Base-by-base conservation (phyloP, 2,329 filamentous ascomycete species). In the Sclerotinia trifoliorum region DNA sequence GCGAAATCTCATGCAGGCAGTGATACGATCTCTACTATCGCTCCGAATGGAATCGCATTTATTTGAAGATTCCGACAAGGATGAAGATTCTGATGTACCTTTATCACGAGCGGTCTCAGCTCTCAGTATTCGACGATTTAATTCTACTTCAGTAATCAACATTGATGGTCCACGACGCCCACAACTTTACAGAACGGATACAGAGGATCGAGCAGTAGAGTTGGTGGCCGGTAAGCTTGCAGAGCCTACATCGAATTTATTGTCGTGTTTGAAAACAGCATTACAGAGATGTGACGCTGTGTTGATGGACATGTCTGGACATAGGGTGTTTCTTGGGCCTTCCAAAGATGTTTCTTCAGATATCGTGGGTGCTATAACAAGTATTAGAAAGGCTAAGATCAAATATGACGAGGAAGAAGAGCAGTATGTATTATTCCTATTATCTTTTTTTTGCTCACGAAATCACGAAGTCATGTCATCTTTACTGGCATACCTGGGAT, bases 1-100 rank as follows among this genome's bases (percentile, higher is more conserved):
- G 42, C 81, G 85, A 65, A 87, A 88, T 72, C 77, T 82, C 4
- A 80, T 87, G 65, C 86, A 88, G 70, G 82, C 78, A 24, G 83
- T 86, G 8, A 81, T 88, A 42, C 80, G 85, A 67, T 79, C 83
- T 4, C 77, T 87, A 6, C 76, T 87, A 29, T 82, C 84, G 29
- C 78, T 88, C 69, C 81, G 82, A 64, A 81, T 81, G 2, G 81
- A 85, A 60, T 83, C 80, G 0, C 78, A 77, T 7, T 75, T 86
- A 1, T 84, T 85, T 68, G 77, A 81, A 29, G 49, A 73, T 5
- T 70, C 71, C 19, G 74, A 77, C 6, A 65, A 48, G 7, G 61
- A 60, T 19, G 55, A 56, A 19, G 61, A 58, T 66, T 48, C 61
- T 8, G 62, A 66, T 11, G n/a, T 42, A 13, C 52, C 61, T 54